Base-by-base conservation (phyloP, 495 filamentous ascomycete genomes). In the Lindgomyces ingoldianus region DNA sequence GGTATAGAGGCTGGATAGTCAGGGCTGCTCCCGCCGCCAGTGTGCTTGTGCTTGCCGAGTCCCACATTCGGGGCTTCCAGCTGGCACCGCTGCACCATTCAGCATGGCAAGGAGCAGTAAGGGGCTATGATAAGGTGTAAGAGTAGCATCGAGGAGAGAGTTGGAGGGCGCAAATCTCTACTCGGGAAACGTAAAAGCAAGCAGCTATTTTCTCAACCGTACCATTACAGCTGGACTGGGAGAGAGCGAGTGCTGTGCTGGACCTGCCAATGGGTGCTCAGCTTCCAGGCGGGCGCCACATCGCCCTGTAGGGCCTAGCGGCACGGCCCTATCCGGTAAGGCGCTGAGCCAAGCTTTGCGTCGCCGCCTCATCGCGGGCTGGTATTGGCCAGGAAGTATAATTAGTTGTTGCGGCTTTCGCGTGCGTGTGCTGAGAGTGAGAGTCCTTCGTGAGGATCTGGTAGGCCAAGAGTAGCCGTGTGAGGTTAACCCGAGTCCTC, bases 101-200 rank as follows among this genome's bases (percentile, higher is more conserved):
- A 71, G 68, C 68, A 71, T 71, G 39, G 64, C 68, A 64, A 71
- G 68, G 68, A 39, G 33, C 33, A 68, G 27, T 49, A 51, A 57
- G 52, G 61, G 67, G 63, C n/a, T 50, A 61, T 63, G 68, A 70
- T 64, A 70, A 61, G 45, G 63, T 54, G 63, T 63, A 53, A 66
- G 58, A 67, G 63, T 64, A 59, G 53, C 63, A 67, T 64, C 49
- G 63, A 12, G 21, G 41, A 51, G 36, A n/a, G 21, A 57, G 53
- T 14, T 6, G n/a, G 11, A n/a, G n/a, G 3, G 54, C 27, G 24
- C 8, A 22, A 46, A 8, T 50, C 21, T 30, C 52, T 19, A n/a
- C 24, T 39, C 41, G 53, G 44, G n/a, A 53, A 30, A 51, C 55
- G 29, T 25, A 52, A 39, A 58, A 57, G 47, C 53, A 57, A 51